phyloP scores from a whole-genome alignment of 371 early-diverging fungal genomes.

The Mucor racemosus region DNA sequence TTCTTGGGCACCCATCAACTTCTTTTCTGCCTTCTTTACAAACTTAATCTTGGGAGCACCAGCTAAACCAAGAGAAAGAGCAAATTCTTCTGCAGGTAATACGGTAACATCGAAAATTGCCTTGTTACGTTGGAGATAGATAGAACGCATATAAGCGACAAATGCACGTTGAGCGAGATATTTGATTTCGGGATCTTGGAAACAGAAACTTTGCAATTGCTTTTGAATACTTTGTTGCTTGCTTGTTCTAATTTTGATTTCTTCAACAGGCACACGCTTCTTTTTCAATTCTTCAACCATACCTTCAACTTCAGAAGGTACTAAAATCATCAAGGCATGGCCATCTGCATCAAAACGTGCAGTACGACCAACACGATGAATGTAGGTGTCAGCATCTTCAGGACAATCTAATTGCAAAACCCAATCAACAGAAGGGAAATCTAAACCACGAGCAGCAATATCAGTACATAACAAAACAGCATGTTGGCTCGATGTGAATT shows the following conservation, averaged over 20 bases:
- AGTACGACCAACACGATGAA: constrained; percentile 98
- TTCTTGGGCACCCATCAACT: constrained; percentile 37
- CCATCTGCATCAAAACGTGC: constrained; percentile 93
- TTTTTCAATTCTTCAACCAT: constrained; percentile 75
- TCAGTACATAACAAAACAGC: constrained; percentile 94
- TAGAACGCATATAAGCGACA: constrained; percentile 91
- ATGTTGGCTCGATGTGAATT: constrained; percentile 76
- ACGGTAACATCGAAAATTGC: constrained; percentile 82
- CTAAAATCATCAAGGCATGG: constrained; percentile 82
- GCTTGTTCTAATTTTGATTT: constrained; percentile 80
- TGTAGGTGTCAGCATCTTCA: constrained; percentile 94
- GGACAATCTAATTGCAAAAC: constrained; percentile 98
- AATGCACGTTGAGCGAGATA: constrained; percentile 95
- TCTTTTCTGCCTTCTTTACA: constrained; percentile 55
- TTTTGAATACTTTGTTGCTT: constrained; percentile 78
- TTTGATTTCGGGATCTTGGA: constrained; percentile 93
- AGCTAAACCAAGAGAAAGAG: constrained; percentile 89
- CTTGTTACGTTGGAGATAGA: constrained; percentile 90
- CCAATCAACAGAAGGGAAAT: constrained; percentile 98
- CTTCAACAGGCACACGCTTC: constrained; percentile 84
- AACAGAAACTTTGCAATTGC: constrained; percentile 89
- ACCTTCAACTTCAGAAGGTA: constrained; percentile 87
- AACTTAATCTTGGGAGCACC: constrained; percentile 96
- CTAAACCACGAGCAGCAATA: constrained; percentile 97
- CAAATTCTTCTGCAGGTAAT: constrained; percentile 87